Base-by-base conservation (phyloP, 176 grass and related monocot species). In the Avena atlantica region DNA sequence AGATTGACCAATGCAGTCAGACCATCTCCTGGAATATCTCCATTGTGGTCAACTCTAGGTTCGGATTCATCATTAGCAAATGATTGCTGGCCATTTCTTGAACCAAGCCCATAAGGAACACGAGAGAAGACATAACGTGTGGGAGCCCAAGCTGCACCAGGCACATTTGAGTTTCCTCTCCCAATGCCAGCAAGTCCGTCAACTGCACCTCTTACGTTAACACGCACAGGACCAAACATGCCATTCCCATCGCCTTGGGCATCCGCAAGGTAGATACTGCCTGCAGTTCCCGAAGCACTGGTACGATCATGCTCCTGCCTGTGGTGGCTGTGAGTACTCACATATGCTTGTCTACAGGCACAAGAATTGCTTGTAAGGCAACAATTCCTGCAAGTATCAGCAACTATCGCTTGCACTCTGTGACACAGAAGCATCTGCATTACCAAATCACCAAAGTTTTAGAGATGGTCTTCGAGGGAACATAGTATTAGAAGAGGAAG, bases 111-210 rank as follows among this genome's bases (percentile, higher is more conserved):
- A 23, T 94, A 92, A 31, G 97, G 94, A 71, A 99, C 92, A 85
- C 94, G 97, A n/a, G 94, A 99, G 82, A 94, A 99, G 65, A 96
- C 97, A 19, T 94, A 96, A 65, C 94, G 94, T 12, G 97, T 99
- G 21, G 94, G 94, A 87, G 89, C 88, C 97, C 94, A 99, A 81
- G 94, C 87, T 81, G 94, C 63, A 87, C 91, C 91, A 87, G 91
- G 84, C 76, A 82, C 90, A 80, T 92, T 92, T 63, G 93, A 86
- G 79, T 93, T 94, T 59, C 97, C 97, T 79, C 97, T 88, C 66
- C 97, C 97, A 56, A 99, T 99, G 36, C 92, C 97, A 78, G 92
- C 97, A 85, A 99, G 92, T 44, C 94, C 97, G 81, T 99, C 97
- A 82, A 94, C 90, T 86, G 94, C 89, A 55, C 94, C 97, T 91